These are phyloP conservation scores for Sporothrix inflata DNA, from an alignment of 2,329 filamentous ascomycete species.

Conservation along the genomic window DNA sequence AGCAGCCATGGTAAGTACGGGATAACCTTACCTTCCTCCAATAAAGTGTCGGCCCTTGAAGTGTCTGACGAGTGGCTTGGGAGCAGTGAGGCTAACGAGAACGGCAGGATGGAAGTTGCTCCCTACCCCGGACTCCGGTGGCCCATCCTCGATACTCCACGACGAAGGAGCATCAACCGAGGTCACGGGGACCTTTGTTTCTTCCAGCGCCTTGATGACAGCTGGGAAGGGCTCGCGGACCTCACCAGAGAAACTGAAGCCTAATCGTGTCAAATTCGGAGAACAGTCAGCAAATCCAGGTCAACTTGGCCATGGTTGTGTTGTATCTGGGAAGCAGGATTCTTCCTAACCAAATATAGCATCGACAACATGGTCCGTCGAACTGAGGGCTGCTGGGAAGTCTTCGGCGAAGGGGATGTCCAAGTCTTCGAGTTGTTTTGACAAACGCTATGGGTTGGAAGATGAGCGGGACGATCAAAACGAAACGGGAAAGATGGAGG, in stretches of 20 bases:
- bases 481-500: not conserved
- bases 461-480: slow-evolving; percentile 14
- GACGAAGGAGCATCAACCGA: slow-evolving; percentile 92
- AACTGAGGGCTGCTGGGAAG: slow-evolving; percentile 67
- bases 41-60: slow-evolving; percentile 91
- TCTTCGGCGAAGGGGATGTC: slow-evolving; percentile 82
- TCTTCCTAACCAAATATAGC: slow-evolving; percentile 77
- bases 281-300: not conserved
- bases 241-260: slow-evolving; percentile 90
- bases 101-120: slow-evolving; percentile 78
- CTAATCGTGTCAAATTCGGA: slow-evolving; percentile 44
- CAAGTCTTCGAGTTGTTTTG: slow-evolving; percentile 82
- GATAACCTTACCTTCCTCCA: slow-evolving; percentile 69
- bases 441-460: slow-evolving; percentile 65
- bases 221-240: slow-evolving; percentile 88
- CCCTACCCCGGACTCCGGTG: slow-evolving; percentile 75
- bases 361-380: slow-evolving; percentile 82
- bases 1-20: not conserved
- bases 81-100: slow-evolving; percentile 87
- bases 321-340: not conserved
- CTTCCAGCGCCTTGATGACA: slow-evolving; percentile 77
- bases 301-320: not conserved
- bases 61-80: slow-evolving; percentile 83
- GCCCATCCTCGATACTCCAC: slow-evolving; percentile 89
- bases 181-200: slow-evolving; percentile 75